Evolutionary conservation across 306 rosid species (phyloP).

Genomic region (Glycine latifolia): DNA sequence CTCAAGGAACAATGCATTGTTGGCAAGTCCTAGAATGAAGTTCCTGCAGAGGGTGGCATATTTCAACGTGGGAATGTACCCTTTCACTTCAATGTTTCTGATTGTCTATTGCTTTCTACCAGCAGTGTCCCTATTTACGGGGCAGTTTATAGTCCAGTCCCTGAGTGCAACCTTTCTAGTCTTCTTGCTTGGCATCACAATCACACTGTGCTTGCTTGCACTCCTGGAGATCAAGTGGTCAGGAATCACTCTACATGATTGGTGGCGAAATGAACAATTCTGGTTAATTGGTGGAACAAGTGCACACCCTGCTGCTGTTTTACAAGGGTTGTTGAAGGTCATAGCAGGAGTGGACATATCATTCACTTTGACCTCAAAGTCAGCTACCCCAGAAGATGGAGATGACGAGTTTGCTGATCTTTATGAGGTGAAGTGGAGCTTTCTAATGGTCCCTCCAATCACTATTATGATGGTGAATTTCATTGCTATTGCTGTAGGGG

Average conservation of each 20-base stretch:
- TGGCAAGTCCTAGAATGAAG: constrained; percentile 83
- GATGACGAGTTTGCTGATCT: constrained; percentile 86
- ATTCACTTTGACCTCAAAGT: constrained; percentile 82
- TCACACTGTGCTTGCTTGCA: constrained; percentile 80
- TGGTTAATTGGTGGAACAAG: constrained; percentile 94
- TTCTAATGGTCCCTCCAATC: constrained; percentile 85
- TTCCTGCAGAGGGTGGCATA: constrained; percentile 87
- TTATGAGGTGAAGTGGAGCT: constrained; percentile 84
- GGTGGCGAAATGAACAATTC: constrained; percentile 94
- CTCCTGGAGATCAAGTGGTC: constrained; percentile 86
- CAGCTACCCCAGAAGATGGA: constrained; percentile 76
- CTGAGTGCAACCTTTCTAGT: constrained; percentile 69
- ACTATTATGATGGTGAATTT: constrained; percentile 85
- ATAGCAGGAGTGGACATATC: constrained; percentile 89
- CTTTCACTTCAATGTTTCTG: constrained; percentile 86
- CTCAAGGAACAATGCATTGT: constrained; percentile 77
- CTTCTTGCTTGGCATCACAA: constrained; percentile 74
- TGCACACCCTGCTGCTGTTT: constrained; percentile 86
- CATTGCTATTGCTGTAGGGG: constrained; percentile 83
- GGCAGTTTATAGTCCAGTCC: constrained; percentile 80
- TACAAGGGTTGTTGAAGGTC: constrained; percentile 84
- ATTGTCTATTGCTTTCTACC: constrained; percentile 83
- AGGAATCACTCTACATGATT: constrained; percentile 81
- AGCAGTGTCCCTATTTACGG: constrained; percentile 78
- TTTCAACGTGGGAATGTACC: constrained; percentile 91